A percentile compares a stretch with the other conserved stretches of the same genome.
These are phyloP conservation scores for Castanea sativa DNA, from an alignment of 306 rosid species.

Conservation along the genomic window DNA sequence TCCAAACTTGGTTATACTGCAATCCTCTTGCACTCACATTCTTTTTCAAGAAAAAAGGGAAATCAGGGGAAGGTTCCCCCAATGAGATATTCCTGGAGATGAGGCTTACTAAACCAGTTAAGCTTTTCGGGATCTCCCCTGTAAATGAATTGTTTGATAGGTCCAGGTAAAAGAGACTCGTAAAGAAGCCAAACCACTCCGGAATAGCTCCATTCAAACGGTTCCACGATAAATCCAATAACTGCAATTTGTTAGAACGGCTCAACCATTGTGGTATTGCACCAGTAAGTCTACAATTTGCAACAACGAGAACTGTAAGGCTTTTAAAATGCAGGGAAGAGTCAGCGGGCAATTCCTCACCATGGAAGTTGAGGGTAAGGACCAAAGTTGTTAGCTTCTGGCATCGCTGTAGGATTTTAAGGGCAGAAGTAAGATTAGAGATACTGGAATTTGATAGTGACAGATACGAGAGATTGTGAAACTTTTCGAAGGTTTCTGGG, in stretches of 20 bases:
- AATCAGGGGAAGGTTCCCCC: conserved; percentile 30
- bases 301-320: conserved; percentile 41
- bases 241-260: conserved; percentile 31
- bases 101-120: conserved; percentile 34
- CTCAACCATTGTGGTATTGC: conserved; percentile 49
- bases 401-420: conserved; percentile 39
- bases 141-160: conserved; percentile 53
- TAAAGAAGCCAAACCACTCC: conserved; percentile 39
- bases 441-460: conserved; percentile 44
- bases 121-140: conserved; percentile 37
- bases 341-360: conserved; percentile 40
- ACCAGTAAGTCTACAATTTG: conserved; percentile 48
- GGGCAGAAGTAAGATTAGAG: conserved; percentile 35
- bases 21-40: conserved; percentile 34
- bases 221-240: conserved; percentile 61
- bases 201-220: conserved; percentile 41
- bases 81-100: conserved; percentile 15
- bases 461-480: conserved; percentile 35
- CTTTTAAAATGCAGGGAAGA: conserved; percentile 28
- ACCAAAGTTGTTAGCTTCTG: conserved; percentile 47
- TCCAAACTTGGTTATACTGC: conserved; percentile 45
- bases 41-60: conserved; percentile 46
- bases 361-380: conserved; percentile 44
- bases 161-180: conserved; percentile 50
- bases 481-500: conserved; percentile 45